These are phyloP conservation scores for Colletotrichum aenigma DNA, from an alignment of 2,329 filamentous ascomycete species.

Conservation along the genomic window DNA sequence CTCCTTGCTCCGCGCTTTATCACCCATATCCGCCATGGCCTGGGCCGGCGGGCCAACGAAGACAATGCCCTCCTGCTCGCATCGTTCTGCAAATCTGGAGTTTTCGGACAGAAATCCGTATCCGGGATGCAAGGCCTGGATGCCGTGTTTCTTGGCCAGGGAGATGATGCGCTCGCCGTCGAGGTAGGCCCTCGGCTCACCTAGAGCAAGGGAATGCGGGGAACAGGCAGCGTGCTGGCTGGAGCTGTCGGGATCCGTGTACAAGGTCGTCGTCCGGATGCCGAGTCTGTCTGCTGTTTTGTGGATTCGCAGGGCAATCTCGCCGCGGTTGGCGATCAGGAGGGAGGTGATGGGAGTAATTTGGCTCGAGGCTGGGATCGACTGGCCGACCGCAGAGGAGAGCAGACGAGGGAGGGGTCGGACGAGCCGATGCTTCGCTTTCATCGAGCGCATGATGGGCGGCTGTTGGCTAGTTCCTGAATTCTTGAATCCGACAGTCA, in stretches of 20 bases:
- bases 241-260: constrained; percentile 87
- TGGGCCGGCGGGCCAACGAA: constrained; percentile 91
- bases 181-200: constrained; percentile 83
- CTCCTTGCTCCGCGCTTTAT: constrained; percentile 91
- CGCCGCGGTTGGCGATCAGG: constrained; percentile 94
- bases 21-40: constrained; percentile 88
- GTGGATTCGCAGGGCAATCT: constrained; percentile 93
- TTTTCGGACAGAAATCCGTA: constrained; percentile 98
- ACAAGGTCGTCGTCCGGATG: constrained; percentile 91
- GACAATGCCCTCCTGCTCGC: constrained; percentile 85
- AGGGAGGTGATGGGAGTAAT: constrained; percentile 73
- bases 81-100: constrained; percentile 84
- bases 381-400: constrained; percentile 25
- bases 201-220: constrained; percentile 82
- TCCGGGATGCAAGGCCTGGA: constrained; percentile 91
- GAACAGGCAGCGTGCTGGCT: constrained; percentile 90
- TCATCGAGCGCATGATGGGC: constrained; percentile 58
- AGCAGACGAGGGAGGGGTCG: constrained; percentile 45
- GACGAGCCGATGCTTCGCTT: constrained; percentile 53
- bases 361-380: constrained; percentile 21
- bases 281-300: constrained; percentile 87
- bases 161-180: constrained; percentile 92
- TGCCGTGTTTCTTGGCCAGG: constrained; percentile 84
- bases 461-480: not conserved
- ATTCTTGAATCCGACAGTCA: not conserved